Evolutionary conservation across 352 stramenopile genomes (phyloP), one percentile per base, ranked within the genome.

Genomic region (Thraustotheca clavata): DNA sequence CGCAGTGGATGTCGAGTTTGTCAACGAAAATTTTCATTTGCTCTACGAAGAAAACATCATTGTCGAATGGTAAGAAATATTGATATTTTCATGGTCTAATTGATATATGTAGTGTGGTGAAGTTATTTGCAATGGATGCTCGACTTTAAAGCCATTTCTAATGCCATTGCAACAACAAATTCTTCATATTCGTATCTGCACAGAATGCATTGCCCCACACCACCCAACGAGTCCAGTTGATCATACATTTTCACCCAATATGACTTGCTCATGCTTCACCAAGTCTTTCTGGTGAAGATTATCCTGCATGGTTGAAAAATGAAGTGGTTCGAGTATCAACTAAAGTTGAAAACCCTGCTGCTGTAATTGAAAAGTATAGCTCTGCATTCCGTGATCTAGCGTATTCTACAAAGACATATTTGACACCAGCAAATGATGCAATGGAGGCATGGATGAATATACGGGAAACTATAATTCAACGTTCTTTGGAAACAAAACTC

Each of bases 121-220:
- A 26, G 43, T 52, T 31, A 18, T 52, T 18, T 52, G 43, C 43
- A 52, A 52, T 31, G 43, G 43, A 14, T 52, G 43, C n/a, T 52
- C 43, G 11, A 9, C 24, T 31, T 11, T 52, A 7, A 24, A 18
- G 9, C 43, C 43, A 7, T 26, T 52, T 11, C 24, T 24, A 2
- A 2, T 14, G 43, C 43, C 43, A 9, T 7, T 52, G 11, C 43
- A 52, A 31, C n/a, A 9, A 31, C 43, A 1, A 9, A 18, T 11
- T 14, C 24, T 52, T 1, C n/a, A 52, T 9, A 52, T 52, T 31
- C 43, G 43, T 31, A 24, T 52, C 7, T 52, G 43, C 43, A 18
- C n/a, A 11, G 43, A 52, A 24, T 52, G 43, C 43, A n/a, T n/a
- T n/a, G n/a, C n/a, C n/a, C n/a, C 43, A 24, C 43, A 18, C n/a